Evolutionary conservation across 495 filamentous ascomycete genomes (phyloP).

Genomic region (Cudoniella acicularis): DNA sequence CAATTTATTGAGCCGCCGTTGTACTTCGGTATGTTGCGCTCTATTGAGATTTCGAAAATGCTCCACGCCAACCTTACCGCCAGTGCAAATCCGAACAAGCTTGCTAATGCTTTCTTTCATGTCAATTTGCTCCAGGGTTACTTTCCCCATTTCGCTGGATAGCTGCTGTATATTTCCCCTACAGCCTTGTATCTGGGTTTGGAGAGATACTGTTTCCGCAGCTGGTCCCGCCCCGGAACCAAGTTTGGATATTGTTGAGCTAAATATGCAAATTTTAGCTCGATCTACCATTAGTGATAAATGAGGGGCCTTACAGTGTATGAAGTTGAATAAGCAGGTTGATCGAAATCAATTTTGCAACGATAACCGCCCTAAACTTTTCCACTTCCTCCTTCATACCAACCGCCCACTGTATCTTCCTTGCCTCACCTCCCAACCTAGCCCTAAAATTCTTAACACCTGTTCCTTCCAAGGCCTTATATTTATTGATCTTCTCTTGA

Average conservation of each 20-base stretch:
- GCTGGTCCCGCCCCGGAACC: background rate
- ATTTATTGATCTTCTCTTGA: slow-evolving; percentile 26
- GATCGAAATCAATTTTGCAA: slow-evolving; percentile 27
- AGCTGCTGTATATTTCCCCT: background rate
- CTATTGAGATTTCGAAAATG: slow-evolving; percentile 7
- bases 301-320: background rate
- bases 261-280: background rate
- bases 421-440: slow-evolving; percentile 7
- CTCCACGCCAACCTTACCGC: slow-evolving; percentile 19
- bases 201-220: too few species aligned
- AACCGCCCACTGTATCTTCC: slow-evolving; percentile 29
- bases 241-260: slow-evolving; percentile 11
- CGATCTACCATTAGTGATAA: background rate
- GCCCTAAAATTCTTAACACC: background rate
- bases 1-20: background rate
- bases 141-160: background rate
- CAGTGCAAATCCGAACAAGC: background rate
- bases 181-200: too few species aligned
- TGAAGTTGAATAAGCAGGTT: slow-evolving; percentile 19
- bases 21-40: background rate
- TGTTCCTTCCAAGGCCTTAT: slow-evolving; percentile 18
- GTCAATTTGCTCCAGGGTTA: background rate
- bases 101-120: background rate
- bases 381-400: slow-evolving; percentile 27
- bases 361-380: slow-evolving; percentile 26